Base-by-base conservation (phyloP, 176 grass and related monocot genomes). In the Aegilops umbellulata region DNA sequence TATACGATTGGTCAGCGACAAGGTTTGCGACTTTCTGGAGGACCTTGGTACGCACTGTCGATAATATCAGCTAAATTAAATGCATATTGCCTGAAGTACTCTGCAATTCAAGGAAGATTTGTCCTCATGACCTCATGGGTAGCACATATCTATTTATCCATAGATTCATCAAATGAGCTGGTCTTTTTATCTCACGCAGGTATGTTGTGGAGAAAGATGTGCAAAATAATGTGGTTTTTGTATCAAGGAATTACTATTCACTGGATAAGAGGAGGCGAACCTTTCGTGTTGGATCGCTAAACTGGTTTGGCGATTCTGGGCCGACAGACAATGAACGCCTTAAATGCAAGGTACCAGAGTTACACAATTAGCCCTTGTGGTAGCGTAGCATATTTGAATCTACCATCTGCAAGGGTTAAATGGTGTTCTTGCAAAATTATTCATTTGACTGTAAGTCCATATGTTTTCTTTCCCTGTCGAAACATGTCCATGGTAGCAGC, bases 151-250 rank as follows among this genome's bases (percentile, higher is more conserved):
- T 79, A 7, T 74, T 66, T 78, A 26, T 79, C 9, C 13, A 47
- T 25, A 51, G n/a, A 69, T 42, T 64, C 63, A 22, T 86, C 6
- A 77, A 67, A 39, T 47, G 8, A 73, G 65, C n/a, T 60, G 19
- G 12, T 49, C 14, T 23, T 62, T 46, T 27, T 60, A 65, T 78
- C 2, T 81, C 22, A 41, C 88, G 53, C 51, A 96, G 94, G 97
- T 99, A 96, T 69, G 97, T 99, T 51, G 92, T 96, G 75, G 97
- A 90, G 80, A 99, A 99, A 84, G 94, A 94, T 84, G 94, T 92
- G 86, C 69, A 90, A 60, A 90, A 94, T 55, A 99, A 99, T 84
- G 97, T 94, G 65, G 79, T 99, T 88, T 94, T 99, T 20, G 90
- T 91, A 78, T 99, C 97, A 73, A 99, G 97, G 77, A 94, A 94